Evolutionary conservation across 129 eudicot genomes (phyloP).

Genomic region (Flaveria linearis): DNA sequence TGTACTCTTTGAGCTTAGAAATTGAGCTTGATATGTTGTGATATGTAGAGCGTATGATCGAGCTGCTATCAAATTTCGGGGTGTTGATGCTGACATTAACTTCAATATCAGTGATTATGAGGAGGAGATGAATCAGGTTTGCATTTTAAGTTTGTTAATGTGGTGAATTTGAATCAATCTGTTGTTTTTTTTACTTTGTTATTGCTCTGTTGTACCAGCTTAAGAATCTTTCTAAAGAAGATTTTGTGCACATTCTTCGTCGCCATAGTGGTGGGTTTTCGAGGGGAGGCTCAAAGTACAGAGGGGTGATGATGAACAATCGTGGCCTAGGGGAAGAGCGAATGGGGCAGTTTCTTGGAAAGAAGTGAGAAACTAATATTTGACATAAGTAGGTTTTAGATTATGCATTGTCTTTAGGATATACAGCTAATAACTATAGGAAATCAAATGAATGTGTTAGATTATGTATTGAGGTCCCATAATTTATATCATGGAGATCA

Average conservation of each 20-base stretch:
- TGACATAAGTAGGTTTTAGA: neutral
- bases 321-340: constrained; percentile 69
- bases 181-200: constrained; percentile 21
- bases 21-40: neutral
- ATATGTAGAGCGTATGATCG: constrained; percentile 69
- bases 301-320: constrained; percentile 54
- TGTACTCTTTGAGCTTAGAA: neutral
- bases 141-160: neutral
- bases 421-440: neutral
- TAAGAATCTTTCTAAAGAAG: constrained; percentile 63
- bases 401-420: neutral
- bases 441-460: neutral
- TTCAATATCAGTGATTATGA: constrained; percentile 57
- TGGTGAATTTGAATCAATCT: neutral
- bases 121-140: constrained; percentile 70
- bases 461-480: too few relatives aligned
- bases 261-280: constrained; percentile 75
- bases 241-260: constrained; percentile 68
- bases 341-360: constrained; percentile 73
- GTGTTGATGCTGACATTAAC: constrained; percentile 73
- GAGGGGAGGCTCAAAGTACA: constrained; percentile 67
- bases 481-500: too few relatives aligned
- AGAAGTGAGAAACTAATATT: constrained; percentile 47
- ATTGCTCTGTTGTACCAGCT: constrained; percentile 41
- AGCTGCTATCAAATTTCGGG: constrained; percentile 75